Base-by-base conservation (phyloP, 805 yeast genomes). In the Maudiozyma bulderi region DNA sequence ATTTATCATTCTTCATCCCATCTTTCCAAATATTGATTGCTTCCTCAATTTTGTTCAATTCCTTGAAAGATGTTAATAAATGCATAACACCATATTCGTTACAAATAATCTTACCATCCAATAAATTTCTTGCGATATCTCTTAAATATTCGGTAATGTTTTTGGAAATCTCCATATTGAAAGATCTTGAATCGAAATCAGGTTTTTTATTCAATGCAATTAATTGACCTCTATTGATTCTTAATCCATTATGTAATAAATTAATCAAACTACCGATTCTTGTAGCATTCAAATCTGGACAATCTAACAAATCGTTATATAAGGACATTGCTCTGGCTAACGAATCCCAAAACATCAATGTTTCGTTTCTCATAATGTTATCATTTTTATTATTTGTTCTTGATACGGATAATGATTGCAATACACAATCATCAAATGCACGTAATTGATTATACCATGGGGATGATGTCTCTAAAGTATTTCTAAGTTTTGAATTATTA, bases 1-100 rank as follows among this genome's bases (percentile, higher is more conserved):
- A 26, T 4, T n/a, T 10, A 14, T 39, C 38, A 37, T 41, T 40
- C 28, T 31, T 34, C 30, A 49, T 37, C 15, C 47, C 76, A 11
- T 73, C 62, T 55, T 81, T 82, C 91, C 91, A 84, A 48, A 81
- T 70, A 51, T 73, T 70, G 44, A 83, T 72, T 49, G 83, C 80
- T 62, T 84, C 88, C 39, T 75, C 70, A 33, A 75, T 70, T 50
- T 80, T 71, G 42, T 73, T 73, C 53, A 78, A 72, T 60, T 82
- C 86, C 56, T 75, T 75, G 55, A 75, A 73, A 11, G 80, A 74
- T 26, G 78, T 75, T 50, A 77, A 70, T 40, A 78, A 57, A 54
- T 76, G 79, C 62, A 77, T 73, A 9, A 77, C 71, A 48, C 81
- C 81, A 48, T 71, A 73, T 35, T 76, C 72, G 46, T 72, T 74